A percentile compares a stretch with the other conserved stretches of the same genome.
phyloP scores from a whole-genome alignment of 805 yeast genomes.

The Cyberlindnera xylosilytica region DNA sequence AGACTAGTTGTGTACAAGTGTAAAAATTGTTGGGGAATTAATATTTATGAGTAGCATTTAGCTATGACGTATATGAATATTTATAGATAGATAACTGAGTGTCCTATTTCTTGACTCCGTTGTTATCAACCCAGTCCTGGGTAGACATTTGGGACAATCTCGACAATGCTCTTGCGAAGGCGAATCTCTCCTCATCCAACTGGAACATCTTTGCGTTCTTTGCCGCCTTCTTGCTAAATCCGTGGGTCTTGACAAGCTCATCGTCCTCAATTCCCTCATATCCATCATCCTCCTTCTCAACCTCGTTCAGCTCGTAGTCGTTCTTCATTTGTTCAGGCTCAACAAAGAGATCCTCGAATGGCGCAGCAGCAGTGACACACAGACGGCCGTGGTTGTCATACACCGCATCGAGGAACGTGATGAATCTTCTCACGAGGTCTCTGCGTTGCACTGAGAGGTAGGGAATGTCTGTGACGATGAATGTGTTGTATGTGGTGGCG shows the following conservation, averaged over 20 bases:
- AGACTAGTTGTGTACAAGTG: too few relatives aligned
- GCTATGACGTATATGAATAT: too few relatives aligned
- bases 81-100: too few relatives aligned
- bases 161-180: conserved; percentile 92
- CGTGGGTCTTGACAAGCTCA: conserved; percentile 68
- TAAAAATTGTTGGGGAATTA: too few relatives aligned
- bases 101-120: conserved; percentile 9
- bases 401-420: conserved; percentile 92
- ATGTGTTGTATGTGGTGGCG: conserved; percentile 70
- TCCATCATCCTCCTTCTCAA: conserved; percentile 22
- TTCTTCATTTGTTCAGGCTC: conserved; percentile 60
- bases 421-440: conserved; percentile 86
- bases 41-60: too few relatives aligned
- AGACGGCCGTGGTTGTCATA: conserved; percentile 87
- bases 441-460: conserved; percentile 71
- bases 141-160: conserved; percentile 93
- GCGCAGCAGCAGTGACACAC: conserved; percentile 86
- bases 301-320: conserved; percentile 30
- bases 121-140: conserved; percentile 77
- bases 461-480: conserved; percentile 93
- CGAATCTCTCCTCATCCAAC: conserved; percentile 92
- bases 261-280: conserved; percentile 22
- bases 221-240: conserved; percentile 70
- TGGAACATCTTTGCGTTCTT: conserved; percentile 74
- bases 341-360: conserved; percentile 80